Conservation (phyloP, 2,329 filamentous ascomycete species). For the Raffaelea deltoideospora region DNA sequence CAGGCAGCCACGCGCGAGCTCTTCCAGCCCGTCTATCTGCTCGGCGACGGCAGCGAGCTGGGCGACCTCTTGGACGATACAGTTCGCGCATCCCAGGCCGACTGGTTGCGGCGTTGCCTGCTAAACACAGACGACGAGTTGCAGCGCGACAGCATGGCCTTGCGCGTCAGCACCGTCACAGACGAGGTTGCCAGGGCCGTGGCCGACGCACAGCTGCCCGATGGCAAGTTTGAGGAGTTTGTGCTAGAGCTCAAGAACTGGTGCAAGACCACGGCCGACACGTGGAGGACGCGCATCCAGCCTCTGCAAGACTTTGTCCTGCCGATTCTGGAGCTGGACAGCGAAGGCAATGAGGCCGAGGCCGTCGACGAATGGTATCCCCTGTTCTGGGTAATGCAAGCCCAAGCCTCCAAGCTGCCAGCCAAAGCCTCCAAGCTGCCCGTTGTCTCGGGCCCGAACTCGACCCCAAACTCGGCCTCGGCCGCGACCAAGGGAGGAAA, state of each 20-base stretch:
- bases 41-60: not conserved
- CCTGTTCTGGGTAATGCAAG: too few species aligned
- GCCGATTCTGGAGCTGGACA: not conserved
- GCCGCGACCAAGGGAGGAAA: too few species aligned
- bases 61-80: not conserved
- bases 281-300: not conserved
- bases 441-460: too few species aligned
- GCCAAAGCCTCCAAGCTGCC: too few species aligned
- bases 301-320: not conserved
- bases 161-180: not conserved
- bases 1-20: not conserved
- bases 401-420: too few species aligned
- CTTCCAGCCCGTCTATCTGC: not conserved
- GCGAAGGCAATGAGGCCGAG: too few species aligned
- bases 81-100: not conserved
- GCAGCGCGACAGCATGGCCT: not conserved
- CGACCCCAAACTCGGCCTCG: too few species aligned
- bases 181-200: not conserved
- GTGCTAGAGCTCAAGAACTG: not conserved
- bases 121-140: not conserved
- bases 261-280: not conserved
- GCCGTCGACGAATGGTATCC: too few species aligned
- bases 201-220: not conserved
- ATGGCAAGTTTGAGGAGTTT: not conserved
- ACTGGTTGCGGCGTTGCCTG: not conserved